Conservation (phyloP, 768 basidiomycete species). For the Trametes meyenii region DNA sequence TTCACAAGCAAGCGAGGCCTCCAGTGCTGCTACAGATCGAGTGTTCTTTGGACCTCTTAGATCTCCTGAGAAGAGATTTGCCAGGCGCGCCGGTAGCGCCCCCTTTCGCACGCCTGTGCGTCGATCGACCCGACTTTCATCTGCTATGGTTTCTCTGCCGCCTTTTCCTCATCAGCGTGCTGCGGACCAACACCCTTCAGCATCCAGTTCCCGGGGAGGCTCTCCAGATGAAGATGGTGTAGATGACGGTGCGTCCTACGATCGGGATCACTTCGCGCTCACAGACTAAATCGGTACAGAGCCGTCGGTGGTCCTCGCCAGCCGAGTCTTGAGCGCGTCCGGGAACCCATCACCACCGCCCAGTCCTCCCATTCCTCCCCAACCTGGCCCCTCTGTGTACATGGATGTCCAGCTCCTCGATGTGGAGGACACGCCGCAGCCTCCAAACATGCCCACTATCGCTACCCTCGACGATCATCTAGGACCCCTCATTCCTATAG, state of each 20-base stretch:
- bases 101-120: constrained; percentile 42
- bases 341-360: constrained; percentile 79
- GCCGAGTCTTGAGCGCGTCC: constrained; percentile 65
- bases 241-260: constrained; percentile 36
- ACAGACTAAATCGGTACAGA: constrained; percentile 39
- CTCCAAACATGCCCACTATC: background rate
- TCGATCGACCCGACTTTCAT: constrained; percentile 55
- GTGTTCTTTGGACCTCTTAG: constrained; percentile 54
- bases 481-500: constrained; percentile 5
- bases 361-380: constrained; percentile 19
- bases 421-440: background rate
- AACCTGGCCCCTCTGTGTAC: constrained; percentile 22
- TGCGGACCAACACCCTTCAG: constrained; percentile 30
- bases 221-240: constrained; percentile 32
- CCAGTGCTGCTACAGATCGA: constrained; percentile 44
- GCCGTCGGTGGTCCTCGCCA: constrained; percentile 68
- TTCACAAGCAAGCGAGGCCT: constrained; percentile 25
- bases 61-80: constrained; percentile 55
- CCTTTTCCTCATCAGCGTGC: constrained; percentile 31
- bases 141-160: constrained; percentile 30
- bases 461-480: background rate
- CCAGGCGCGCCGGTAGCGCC: constrained; percentile 34
- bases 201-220: constrained; percentile 28
- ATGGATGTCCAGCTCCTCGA: constrained; percentile 15
- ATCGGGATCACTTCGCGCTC: constrained; percentile 1